Evolutionary conservation across 2,329 filamentous ascomycete species (phyloP).

Genomic region (Aspergillus transmontanensis): DNA sequence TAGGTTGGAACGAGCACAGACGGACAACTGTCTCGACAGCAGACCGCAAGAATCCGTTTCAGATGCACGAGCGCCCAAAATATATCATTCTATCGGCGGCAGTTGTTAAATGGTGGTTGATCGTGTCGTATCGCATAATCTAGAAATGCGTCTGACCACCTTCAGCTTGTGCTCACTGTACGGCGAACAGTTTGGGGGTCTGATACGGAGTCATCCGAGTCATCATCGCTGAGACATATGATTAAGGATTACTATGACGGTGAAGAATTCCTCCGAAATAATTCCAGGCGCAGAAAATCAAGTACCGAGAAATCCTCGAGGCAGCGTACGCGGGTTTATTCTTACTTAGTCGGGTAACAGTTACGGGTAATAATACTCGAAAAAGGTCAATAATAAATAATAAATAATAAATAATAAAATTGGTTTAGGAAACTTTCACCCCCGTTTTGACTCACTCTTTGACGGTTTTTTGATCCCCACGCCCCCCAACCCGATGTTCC

Average conservation of each 20-base stretch:
- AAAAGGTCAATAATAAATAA: neutral
- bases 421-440: neutral
- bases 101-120: too few relatives aligned
- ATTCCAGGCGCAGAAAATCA: neutral
- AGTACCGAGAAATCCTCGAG: neutral
- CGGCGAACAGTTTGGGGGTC: neutral
- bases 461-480: slow-evolving; percentile 20
- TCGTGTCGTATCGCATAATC: neutral
- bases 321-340: neutral
- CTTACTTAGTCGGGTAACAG: slow-evolving; percentile 1
- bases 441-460: slow-evolving; percentile 15
- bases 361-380: slow-evolving; percentile 1
- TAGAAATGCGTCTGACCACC: neutral
- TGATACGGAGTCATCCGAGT: neutral
- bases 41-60: slow-evolving; percentile 9
- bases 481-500: slow-evolving; percentile 26
- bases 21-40: slow-evolving; percentile 3
- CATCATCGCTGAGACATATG: slow-evolving; percentile 9
- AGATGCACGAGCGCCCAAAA: slow-evolving; percentile 11
- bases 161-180: neutral
- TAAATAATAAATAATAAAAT: neutral
- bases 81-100: neutral
- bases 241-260: neutral
- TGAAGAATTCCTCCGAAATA: slow-evolving; percentile 8
- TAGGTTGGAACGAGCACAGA: neutral